These are phyloP conservation scores for Phytophthora megakarya DNA, from an alignment of 352 stramenopile species.

Conservation along the genomic window DNA sequence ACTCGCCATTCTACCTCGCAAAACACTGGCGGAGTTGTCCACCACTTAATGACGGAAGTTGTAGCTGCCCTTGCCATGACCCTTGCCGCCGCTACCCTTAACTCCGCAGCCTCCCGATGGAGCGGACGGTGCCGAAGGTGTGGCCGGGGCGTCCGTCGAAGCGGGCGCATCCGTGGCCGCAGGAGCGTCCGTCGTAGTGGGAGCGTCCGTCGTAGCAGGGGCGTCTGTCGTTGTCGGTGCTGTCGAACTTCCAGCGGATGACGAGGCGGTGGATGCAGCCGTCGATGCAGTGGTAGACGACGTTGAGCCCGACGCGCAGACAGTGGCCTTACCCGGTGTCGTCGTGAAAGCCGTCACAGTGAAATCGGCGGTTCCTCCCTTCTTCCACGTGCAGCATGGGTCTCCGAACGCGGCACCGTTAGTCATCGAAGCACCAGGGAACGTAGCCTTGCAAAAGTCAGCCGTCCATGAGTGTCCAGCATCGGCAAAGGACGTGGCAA, in stretches of 20 bases:
- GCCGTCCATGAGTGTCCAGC: slow-evolving; percentile 30
- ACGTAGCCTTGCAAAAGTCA: slow-evolving; percentile 27
- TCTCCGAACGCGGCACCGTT: slow-evolving; percentile 55
- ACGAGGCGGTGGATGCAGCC: slow-evolving; percentile 13
- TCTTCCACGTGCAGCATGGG: slow-evolving; percentile 58
- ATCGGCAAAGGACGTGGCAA: slow-evolving; percentile 39
- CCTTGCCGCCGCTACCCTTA: slow-evolving; percentile 18
- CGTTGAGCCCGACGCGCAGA: slow-evolving; percentile 18
- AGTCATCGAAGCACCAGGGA: slow-evolving; percentile 35
- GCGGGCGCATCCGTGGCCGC: background rate
- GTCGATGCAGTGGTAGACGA: slow-evolving; percentile 1
- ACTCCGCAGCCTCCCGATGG: slow-evolving; percentile 24
- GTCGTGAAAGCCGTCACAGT: slow-evolving; percentile 38
- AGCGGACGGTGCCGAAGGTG: slow-evolving; percentile 11
- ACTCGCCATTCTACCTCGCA: slow-evolving; percentile 7
- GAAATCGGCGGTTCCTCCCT: slow-evolving; percentile 42
- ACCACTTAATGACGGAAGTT: slow-evolving; percentile 20
- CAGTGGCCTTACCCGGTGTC: slow-evolving; percentile 24
- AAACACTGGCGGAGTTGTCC: slow-evolving; percentile 1
- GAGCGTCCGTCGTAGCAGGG: slow-evolving; percentile 7
- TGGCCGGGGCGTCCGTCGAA: slow-evolving; percentile 4
- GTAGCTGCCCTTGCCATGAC: slow-evolving; percentile 14
- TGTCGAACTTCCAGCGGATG: slow-evolving; percentile 12
- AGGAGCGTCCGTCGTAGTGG: slow-evolving; percentile 2
- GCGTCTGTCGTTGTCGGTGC: slow-evolving; percentile 1